These are phyloP conservation scores for Cyclostephanos invisitatus DNA, from an alignment of 108 stramenopile genomes.

Conservation along the genomic window DNA sequence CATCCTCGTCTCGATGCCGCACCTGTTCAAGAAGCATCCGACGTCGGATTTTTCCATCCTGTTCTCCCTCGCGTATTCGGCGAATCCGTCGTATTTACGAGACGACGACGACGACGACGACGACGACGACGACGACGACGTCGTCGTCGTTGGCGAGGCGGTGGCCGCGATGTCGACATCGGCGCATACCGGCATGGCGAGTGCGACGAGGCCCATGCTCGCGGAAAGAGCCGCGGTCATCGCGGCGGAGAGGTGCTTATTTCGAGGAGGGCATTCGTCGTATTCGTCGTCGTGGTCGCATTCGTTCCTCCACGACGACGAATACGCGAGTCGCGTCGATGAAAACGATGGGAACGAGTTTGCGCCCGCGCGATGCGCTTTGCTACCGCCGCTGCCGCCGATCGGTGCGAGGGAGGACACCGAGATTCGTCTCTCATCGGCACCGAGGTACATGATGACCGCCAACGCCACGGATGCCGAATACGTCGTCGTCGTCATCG, in stretches of 20 bases:
- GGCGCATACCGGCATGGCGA: constrained; percentile 25
- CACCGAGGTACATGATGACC: not conserved
- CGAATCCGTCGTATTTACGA: constrained; percentile 79
- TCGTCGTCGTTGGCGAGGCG: too few species aligned
- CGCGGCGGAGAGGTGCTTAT: constrained; percentile 10
- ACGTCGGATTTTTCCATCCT: constrained; percentile 85
- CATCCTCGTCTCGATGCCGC: constrained; percentile 72
- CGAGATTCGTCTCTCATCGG: not conserved
- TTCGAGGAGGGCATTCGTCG: too few species aligned
- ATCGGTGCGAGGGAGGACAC: too few species aligned
- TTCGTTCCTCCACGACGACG: constrained; percentile 4
- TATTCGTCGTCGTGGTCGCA: not conserved
- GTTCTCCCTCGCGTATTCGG: constrained; percentile 83
- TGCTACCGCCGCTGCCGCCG: too few species aligned
- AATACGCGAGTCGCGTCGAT: too few species aligned
- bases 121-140: too few species aligned
- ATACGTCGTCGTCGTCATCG: not conserved
- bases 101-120: too few species aligned
- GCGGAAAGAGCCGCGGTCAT: constrained; percentile 3
- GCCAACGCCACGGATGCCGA: constrained; percentile 2
- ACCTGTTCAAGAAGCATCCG: constrained; percentile 81
- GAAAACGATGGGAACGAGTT: too few species aligned
- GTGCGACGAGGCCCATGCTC: constrained; percentile 7
- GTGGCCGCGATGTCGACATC: constrained; percentile 21
- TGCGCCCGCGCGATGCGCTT: not conserved